These are phyloP conservation scores for Colletotrichum siamense DNA, from an alignment of 2,329 filamentous ascomycete genomes.

Conservation along the genomic window DNA sequence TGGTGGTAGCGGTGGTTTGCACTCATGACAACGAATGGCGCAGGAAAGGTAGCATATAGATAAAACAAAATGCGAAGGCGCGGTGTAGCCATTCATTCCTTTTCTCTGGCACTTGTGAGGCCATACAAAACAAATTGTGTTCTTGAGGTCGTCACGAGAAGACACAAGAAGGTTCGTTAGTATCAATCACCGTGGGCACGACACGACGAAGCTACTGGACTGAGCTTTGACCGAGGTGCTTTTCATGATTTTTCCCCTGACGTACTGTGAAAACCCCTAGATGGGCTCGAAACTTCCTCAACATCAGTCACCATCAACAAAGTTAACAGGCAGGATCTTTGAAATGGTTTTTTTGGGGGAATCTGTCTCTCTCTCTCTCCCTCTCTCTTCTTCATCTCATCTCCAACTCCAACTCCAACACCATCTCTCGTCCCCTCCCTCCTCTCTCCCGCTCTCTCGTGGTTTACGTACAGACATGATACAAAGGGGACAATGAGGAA, in stretches of 20 bases:
- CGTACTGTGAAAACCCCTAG: too few species aligned
- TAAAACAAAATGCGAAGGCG: neutral
- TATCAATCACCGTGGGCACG: neutral
- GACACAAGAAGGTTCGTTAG: neutral
- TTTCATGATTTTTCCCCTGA: too few species aligned
- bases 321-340: neutral
- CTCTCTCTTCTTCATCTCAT: neutral
- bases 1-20: neutral
- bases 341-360: neutral
- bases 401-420: neutral
- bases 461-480: constrained; percentile 22
- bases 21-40: neutral
- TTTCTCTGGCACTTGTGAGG: neutral
- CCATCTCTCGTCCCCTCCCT: neutral
- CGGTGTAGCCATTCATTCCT: neutral
- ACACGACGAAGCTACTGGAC: too few species aligned
- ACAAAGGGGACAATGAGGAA: constrained; percentile 17
- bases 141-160: neutral
- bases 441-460: neutral
- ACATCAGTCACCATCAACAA: neutral
- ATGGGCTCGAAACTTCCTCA: too few species aligned
- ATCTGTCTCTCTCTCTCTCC: neutral
- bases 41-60: neutral
- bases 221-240: too few species aligned
- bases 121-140: neutral